Conservation (phyloP, 2,329 filamentous ascomycete genomes). For the Tolypocladium endophyticum region DNA sequence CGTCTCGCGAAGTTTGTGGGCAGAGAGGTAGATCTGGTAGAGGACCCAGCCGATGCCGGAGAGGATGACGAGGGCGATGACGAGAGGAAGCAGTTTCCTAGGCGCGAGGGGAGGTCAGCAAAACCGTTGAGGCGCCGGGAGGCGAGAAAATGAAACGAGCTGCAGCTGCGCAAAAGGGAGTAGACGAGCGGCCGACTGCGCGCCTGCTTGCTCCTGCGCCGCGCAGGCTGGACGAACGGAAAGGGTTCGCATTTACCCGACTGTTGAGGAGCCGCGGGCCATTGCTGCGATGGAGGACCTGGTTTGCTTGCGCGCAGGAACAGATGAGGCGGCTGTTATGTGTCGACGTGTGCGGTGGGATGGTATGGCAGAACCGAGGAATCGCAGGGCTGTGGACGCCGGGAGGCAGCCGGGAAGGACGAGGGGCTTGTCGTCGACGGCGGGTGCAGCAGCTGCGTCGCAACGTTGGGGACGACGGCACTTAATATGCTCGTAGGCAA, state of each 20-base stretch:
- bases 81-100: slow-evolving; percentile 54
- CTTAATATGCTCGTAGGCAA: background rate
- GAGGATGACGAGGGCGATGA: slow-evolving; percentile 51
- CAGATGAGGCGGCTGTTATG: background rate
- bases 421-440: background rate
- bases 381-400: background rate
- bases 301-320: background rate
- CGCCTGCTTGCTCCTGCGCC: background rate
- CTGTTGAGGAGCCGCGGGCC: slow-evolving; percentile 4
- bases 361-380: background rate
- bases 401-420: background rate
- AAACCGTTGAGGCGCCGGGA: background rate
- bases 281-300: background rate
- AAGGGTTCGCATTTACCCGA: slow-evolving; percentile 1
- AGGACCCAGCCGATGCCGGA: slow-evolving; percentile 50
- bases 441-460: background rate
- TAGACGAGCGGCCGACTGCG: background rate
- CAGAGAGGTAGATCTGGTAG: slow-evolving; percentile 63
- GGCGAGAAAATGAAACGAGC: background rate
- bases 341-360: background rate
- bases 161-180: background rate
- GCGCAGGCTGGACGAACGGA: background rate
- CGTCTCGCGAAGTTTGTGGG: slow-evolving; percentile 52
- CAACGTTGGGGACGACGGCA: background rate
- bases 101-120: background rate